A percentile compares a stretch with the other conserved stretches of the same genome.
These are phyloP conservation scores for Ogataea thermomethanolica DNA, from an alignment of 805 yeast genomes.

Conservation along the genomic window DNA sequence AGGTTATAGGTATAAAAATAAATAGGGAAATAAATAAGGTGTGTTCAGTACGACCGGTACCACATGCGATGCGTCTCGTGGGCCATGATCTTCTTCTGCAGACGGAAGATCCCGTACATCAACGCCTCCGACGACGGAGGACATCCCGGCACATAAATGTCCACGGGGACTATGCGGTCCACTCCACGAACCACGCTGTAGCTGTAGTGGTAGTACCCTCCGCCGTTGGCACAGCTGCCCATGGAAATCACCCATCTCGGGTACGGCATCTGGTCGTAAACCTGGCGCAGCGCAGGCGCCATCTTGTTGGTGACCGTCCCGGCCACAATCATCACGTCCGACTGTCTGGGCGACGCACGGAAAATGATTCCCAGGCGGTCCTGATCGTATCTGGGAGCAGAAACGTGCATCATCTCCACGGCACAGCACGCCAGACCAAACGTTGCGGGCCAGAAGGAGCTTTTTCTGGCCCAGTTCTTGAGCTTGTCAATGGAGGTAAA, in stretches of 20 bases:
- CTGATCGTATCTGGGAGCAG: constrained; percentile 88
- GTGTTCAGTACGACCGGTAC: constrained; percentile 54
- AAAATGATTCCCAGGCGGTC: constrained; percentile 89
- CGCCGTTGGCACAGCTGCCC: constrained; percentile 95
- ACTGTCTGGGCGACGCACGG: constrained; percentile 91
- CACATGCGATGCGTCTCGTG: constrained; percentile 79
- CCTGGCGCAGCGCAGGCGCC: constrained; percentile 93
- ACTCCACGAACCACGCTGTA: constrained; percentile 89
- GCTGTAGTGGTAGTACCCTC: constrained; percentile 88
- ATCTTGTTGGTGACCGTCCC: constrained; percentile 88
- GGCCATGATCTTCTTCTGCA: constrained; percentile 86
- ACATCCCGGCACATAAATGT: constrained; percentile 88
- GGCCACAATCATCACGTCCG: constrained; percentile 89
- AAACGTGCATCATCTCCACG: constrained; percentile 92
- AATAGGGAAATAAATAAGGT: background rate
- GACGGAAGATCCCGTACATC: constrained; percentile 85
- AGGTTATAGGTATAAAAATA: background rate
- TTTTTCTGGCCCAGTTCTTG: constrained; percentile 89
- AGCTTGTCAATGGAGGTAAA: constrained; percentile 77
- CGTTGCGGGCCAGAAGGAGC: constrained; percentile 91
- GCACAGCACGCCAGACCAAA: constrained; percentile 93
- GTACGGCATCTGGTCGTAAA: constrained; percentile 91
- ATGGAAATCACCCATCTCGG: constrained; percentile 93
- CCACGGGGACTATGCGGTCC: constrained; percentile 85
- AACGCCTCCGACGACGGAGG: constrained; percentile 91